Conservation (phyloP, 805 yeast genomes). For the Metschnikowia lachancei region DNA sequence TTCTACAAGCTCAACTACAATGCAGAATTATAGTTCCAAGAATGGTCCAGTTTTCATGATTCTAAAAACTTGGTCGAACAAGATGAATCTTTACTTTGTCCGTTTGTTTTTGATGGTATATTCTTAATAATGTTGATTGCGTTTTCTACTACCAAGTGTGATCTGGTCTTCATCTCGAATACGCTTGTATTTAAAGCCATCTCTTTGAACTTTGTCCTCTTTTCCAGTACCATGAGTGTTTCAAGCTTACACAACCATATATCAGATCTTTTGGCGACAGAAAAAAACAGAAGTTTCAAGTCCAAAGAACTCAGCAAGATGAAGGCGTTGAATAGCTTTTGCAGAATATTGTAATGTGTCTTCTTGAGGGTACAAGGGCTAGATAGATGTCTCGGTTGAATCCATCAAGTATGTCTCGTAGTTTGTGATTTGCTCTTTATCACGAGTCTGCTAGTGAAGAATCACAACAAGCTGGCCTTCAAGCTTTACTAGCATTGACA, state of each 20-base stretch:
- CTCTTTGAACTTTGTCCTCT: constrained; percentile 58
- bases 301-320: constrained; percentile 50
- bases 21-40: constrained; percentile 3
- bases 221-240: constrained; percentile 53
- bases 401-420: constrained; percentile 48
- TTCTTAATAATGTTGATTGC: constrained; percentile 2
- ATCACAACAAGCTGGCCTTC: constrained; percentile 36
- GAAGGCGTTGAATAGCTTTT: constrained; percentile 46
- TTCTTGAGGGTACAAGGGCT: constrained; percentile 14
- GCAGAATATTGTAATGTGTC: constrained; percentile 45
- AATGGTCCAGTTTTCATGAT: not conserved
- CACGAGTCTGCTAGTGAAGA: constrained; percentile 27
- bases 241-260: constrained; percentile 57
- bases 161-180: constrained; percentile 43
- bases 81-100: not conserved
- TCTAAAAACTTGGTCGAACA: not conserved
- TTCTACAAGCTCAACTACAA: constrained; percentile 38
- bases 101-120: not conserved
- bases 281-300: constrained; percentile 53
- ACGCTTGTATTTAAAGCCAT: constrained; percentile 52
- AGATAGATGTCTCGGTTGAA: constrained; percentile 53
- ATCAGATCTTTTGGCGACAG: constrained; percentile 50
- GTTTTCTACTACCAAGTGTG: not conserved
- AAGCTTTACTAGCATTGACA: constrained; percentile 30
- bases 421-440: constrained; percentile 51